Conservation (phyloP, 306 rosid genomes). For the Sicyos edulis region DNA sequence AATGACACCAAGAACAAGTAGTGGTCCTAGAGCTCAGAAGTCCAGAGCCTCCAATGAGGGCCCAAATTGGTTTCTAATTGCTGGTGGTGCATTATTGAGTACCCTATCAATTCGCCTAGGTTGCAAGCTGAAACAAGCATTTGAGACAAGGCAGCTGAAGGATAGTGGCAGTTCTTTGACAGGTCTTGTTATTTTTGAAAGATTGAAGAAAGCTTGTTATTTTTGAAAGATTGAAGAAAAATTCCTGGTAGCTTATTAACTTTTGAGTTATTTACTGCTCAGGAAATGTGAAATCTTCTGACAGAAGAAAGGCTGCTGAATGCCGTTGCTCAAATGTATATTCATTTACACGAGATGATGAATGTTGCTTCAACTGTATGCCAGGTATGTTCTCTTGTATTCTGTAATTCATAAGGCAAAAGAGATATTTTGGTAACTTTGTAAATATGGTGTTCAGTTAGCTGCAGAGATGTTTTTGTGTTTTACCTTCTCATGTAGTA, state of each 20-base stretch:
- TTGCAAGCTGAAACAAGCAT: conserved; percentile 77
- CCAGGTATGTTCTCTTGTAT: conserved; percentile 44
- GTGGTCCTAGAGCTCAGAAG: conserved; percentile 52
- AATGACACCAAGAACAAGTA: conserved; percentile 60
- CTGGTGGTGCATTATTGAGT: conserved; percentile 85
- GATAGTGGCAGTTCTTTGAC: conserved; percentile 33
- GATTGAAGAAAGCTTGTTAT: conserved; percentile 12
- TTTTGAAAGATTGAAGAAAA: neutral
- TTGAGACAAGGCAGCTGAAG: conserved; percentile 59
- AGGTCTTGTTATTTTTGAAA: conserved; percentile 17
- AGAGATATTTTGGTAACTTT: neutral
- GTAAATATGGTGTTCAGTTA: neutral
- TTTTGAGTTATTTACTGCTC: conserved; percentile 22
- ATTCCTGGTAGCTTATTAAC: conserved; percentile 18
- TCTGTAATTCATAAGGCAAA: neutral
- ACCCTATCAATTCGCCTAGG: conserved; percentile 76
- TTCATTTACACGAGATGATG: conserved; percentile 54
- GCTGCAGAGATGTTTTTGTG: neutral
- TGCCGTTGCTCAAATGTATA: conserved; percentile 47
- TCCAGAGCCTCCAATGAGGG: conserved; percentile 47
- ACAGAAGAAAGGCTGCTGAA: conserved; percentile 46
- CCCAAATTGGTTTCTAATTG: conserved; percentile 78
- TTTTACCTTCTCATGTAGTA: neutral
- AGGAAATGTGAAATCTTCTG: conserved; percentile 56
- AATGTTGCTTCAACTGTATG: conserved; percentile 52